Percentiles rank a stretch among this genome's conserved stretches.
Evolutionary conservation across 768 basidiomycete genomes (phyloP).

Genomic region (Auricularia sp.): DNA sequence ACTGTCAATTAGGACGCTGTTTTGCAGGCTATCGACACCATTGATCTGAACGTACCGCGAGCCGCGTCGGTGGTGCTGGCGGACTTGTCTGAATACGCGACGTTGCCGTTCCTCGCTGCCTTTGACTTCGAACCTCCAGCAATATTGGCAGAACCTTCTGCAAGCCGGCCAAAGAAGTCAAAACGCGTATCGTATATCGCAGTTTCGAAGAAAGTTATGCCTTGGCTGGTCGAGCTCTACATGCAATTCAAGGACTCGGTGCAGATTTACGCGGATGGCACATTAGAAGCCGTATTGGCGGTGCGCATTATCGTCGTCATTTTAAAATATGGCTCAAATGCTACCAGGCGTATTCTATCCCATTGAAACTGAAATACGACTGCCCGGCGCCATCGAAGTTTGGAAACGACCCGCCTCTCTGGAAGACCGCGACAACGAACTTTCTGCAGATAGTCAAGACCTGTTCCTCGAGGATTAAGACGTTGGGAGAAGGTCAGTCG

Average conservation of each 20-base stretch:
- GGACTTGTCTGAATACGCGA: constrained; percentile 78
- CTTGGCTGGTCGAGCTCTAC: constrained; percentile 70
- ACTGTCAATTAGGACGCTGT: constrained; percentile 47
- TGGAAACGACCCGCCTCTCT: constrained; percentile 78
- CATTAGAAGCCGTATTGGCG: constrained; percentile 71
- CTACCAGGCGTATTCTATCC: constrained; percentile 71
- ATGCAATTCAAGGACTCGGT: constrained; percentile 47
- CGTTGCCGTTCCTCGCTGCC: constrained; percentile 77
- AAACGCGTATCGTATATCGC: constrained; percentile 83
- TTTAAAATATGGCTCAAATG: not conserved
- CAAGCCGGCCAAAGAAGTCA: constrained; percentile 25
- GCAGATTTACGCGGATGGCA: constrained; percentile 70
- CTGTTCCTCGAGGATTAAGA: constrained; percentile 42
- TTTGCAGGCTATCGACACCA: constrained; percentile 54
- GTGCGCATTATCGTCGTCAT: constrained; percentile 31
- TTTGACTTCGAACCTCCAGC: constrained; percentile 42
- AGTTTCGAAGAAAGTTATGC: constrained; percentile 82
- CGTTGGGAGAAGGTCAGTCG: constrained; percentile 38
- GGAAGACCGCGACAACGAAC: constrained; percentile 87
- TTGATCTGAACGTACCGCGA: constrained; percentile 55
- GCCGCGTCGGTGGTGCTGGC: constrained; percentile 65
- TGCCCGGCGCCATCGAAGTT: constrained; percentile 84
- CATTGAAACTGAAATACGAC: constrained; percentile 90
- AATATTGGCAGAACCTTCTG: constrained; percentile 5
- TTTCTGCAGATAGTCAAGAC: constrained; percentile 70